Evolutionary conservation across 2,329 filamentous ascomycete genomes (phyloP).

Genomic region (Colletotrichum kahawae): DNA sequence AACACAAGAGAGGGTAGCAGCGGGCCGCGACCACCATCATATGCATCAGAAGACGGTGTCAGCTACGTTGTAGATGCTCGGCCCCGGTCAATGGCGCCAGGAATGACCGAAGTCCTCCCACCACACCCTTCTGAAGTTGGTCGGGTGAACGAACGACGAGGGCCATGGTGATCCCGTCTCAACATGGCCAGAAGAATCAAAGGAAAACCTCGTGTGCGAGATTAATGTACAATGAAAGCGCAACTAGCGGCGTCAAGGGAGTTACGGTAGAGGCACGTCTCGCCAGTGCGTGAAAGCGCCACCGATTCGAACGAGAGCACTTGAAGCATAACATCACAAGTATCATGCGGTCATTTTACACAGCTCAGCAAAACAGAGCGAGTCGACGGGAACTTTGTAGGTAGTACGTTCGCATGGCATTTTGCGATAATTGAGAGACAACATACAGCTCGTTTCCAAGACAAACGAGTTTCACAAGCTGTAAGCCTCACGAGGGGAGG

Average conservation of each 20-base stretch:
- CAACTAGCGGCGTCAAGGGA: neutral
- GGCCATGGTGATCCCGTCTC: neutral
- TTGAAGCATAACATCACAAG: neutral
- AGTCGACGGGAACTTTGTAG: neutral
- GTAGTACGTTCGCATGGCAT: neutral
- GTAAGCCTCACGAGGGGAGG: neutral
- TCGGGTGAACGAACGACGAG: neutral
- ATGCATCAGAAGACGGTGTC: conserved; percentile 77
- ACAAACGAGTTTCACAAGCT: neutral
- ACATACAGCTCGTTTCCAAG: neutral
- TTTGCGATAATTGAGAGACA: neutral
- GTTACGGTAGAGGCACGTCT: neutral
- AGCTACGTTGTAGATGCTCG: conserved; percentile 73
- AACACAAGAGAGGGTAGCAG: conserved; percentile 24
- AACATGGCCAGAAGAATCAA: neutral
- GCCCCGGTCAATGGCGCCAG: conserved; percentile 61
- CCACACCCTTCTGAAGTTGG: conserved; percentile 54
- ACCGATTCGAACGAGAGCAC: neutral
- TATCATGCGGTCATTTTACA: neutral
- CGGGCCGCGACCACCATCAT: conserved; percentile 70
- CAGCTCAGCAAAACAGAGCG: neutral
- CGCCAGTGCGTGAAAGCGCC: neutral
- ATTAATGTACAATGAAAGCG: neutral
- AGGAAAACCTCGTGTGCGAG: neutral
- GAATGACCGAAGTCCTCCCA: conserved; percentile 32